A percentile compares a stretch with the other conserved stretches of the same genome.
Evolutionary conservation across 495 filamentous ascomycete genomes (phyloP).

Genomic region (Aspergillus haitiensis): DNA sequence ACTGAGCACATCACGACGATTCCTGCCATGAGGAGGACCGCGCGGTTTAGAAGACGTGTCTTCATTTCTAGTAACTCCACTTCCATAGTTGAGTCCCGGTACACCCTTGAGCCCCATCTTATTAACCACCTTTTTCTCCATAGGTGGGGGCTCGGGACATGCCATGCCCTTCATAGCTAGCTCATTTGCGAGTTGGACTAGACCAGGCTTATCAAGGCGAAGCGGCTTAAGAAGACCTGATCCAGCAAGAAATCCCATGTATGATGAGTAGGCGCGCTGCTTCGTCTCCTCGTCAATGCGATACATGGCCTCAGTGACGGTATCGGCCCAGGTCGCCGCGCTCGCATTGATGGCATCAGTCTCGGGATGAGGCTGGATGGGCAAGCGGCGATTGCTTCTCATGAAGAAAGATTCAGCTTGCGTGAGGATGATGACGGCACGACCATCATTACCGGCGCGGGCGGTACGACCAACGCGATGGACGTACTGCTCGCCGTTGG

Average conservation of each 20-base stretch:
- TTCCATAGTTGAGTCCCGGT: constrained; percentile 44
- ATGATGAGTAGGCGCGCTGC: constrained; percentile 57
- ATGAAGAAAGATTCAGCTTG: constrained; percentile 61
- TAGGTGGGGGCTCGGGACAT: constrained; percentile 46
- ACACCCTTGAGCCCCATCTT: constrained; percentile 55
- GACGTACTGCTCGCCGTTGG: constrained; percentile 76
- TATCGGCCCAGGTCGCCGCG: constrained; percentile 22
- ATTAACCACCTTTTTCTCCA: constrained; percentile 48
- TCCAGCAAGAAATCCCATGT: constrained; percentile 51
- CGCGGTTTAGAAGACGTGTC: constrained; percentile 17
- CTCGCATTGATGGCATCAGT: constrained; percentile 38
- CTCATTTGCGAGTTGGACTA: constrained; percentile 48
- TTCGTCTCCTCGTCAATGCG: constrained; percentile 49
- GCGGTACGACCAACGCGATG: constrained; percentile 78
- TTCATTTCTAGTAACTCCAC: constrained; percentile 22
- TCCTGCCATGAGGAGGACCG: constrained; percentile 21
- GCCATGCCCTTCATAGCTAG: constrained; percentile 46
- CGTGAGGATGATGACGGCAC: constrained; percentile 64
- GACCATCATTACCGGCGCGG: constrained; percentile 66
- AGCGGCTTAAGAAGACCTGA: constrained; percentile 41
- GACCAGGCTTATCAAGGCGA: constrained; percentile 39
- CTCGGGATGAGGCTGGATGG: constrained; percentile 54
- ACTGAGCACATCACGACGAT: constrained; percentile 33
- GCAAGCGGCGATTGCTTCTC: constrained; percentile 50
- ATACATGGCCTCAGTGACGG: constrained; percentile 38